Evolutionary conservation across 805 yeast genomes (phyloP), one percentile per base, ranked within the genome.

Genomic region (Starmerella roubikii): DNA sequence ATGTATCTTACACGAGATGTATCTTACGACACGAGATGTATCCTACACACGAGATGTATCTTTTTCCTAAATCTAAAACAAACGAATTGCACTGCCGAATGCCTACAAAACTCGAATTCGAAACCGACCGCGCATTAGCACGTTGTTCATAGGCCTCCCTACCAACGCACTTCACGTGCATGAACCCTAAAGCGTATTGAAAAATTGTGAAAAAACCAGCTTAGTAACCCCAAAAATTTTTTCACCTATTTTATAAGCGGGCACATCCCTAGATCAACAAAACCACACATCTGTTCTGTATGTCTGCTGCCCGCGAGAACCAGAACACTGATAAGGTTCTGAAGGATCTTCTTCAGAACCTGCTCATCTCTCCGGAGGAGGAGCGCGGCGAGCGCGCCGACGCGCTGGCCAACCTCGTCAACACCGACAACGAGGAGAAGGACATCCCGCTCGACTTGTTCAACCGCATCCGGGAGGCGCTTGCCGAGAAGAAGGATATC

Each of bases 401-500:
- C 57, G 83, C 82, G 62, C 82, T 91, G 57, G 75, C 97, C 51
- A 73, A 91, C 48, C 86, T 91, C 73, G 74, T 91, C 66, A 88
- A 88, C 69, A 93, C 95, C 54, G 82, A 88, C 60, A 85, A 86
- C 68, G 86, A 88, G 64, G 98, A 91, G 72, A 97, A 91, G 67
- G 97, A 88, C 68, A 91, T 85, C 53, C 97, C 99, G 58, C 77
- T 68, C 58, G 76, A 74, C 57, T 85, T 88, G 74, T 83, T 88
- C 65, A 65, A 64, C 48, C 74, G 78, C 62, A 74, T 91, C 62
- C 68, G 72, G 61, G 72, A 72, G 56, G 76, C 91, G 53, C 69
- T 88, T 57, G 67, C 69, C 63, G 74, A 75, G 75, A 83, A 84
- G 76, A 86, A 88, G 74, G 70, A 73, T 52, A 63, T 66, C 49